phyloP scores from a whole-genome alignment of 148 eudicot genomes.

The Rhododendron henanense region DNA sequence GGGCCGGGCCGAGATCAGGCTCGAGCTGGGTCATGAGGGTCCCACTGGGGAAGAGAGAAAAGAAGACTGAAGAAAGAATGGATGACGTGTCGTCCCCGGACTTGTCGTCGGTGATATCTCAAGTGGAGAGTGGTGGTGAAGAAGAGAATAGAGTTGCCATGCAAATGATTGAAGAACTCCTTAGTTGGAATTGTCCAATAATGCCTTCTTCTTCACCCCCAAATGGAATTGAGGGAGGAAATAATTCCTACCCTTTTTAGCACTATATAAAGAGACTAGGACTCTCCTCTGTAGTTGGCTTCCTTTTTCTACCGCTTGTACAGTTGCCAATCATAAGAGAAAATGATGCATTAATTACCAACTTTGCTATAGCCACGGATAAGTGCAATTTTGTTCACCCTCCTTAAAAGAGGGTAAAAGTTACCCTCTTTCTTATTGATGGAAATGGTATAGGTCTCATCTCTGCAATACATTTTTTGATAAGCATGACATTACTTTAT shows the following conservation, averaged over 20 bases:
- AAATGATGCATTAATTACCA: background rate
- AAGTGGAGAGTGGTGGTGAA: constrained; percentile 18
- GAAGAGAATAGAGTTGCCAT: constrained; percentile 67
- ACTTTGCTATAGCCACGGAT: too few relatives aligned
- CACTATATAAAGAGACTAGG: background rate
- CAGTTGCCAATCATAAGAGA: background rate
- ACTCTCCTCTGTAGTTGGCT: background rate
- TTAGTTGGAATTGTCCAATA: constrained; percentile 49
- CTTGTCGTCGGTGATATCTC: constrained; percentile 2
- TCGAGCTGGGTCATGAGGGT: constrained; percentile 82
- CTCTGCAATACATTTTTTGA: too few relatives aligned
- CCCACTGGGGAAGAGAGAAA: constrained; percentile 45
- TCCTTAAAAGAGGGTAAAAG: too few relatives aligned
- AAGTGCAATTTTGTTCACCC: too few relatives aligned
- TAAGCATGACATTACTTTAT: too few relatives aligned
- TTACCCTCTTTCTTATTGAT: too few relatives aligned
- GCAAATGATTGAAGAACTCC: constrained; percentile 88
- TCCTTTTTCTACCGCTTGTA: background rate
- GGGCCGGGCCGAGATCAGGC: constrained; percentile 52
- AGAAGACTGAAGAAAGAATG: background rate
- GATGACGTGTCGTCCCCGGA: constrained; percentile 9
- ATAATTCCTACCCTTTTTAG: background rate
- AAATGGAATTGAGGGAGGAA: background rate
- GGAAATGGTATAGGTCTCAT: too few relatives aligned
- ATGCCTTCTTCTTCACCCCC: background rate